Conservation (phyloP, 2,329 filamentous ascomycete species). For the Incumbomyces lentus region DNA sequence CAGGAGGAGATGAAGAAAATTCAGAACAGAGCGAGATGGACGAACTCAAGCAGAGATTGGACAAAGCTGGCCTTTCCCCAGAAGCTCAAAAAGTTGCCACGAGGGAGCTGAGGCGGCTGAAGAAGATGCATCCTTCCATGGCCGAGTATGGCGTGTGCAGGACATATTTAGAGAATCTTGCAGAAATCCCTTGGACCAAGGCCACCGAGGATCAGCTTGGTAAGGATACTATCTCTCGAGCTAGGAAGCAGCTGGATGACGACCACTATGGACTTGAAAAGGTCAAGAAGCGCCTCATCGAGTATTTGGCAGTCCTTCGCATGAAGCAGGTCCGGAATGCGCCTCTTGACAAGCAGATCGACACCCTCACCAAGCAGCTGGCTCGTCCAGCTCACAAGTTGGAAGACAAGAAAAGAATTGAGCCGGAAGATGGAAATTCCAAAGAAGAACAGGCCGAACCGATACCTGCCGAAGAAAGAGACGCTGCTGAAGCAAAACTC, state of each 20-base stretch:
- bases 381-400: conserved; percentile 18
- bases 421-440: conserved; percentile 26
- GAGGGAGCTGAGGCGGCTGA: conserved; percentile 73
- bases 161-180: conserved; percentile 85
- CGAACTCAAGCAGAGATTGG: conserved; percentile 78
- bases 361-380: conserved; percentile 40
- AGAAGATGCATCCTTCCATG: conserved; percentile 92
- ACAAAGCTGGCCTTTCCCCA: conserved; percentile 66
- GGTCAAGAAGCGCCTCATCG: conserved; percentile 90
- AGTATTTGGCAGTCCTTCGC: conserved; percentile 91
- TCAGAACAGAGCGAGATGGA: conserved; percentile 84
- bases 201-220: conserved; percentile 79
- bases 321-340: conserved; percentile 86
- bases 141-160: conserved; percentile 91
- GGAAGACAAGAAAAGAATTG: conserved; percentile 26
- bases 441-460: conserved; percentile 44
- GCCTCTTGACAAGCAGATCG: conserved; percentile 68
- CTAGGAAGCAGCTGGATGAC: conserved; percentile 82
- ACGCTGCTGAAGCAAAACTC: conserved; percentile 50
- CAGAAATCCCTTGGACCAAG: conserved; percentile 86
- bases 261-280: conserved; percentile 95
- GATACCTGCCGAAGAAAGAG: conserved; percentile 43
- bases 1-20: conserved; percentile 50
- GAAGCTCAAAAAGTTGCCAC: conserved; percentile 88
- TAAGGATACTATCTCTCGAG: conserved; percentile 63